phyloP scores from a whole-genome alignment of 2,329 filamentous ascomycete species.

The Sarocladium brachiariae region DNA sequence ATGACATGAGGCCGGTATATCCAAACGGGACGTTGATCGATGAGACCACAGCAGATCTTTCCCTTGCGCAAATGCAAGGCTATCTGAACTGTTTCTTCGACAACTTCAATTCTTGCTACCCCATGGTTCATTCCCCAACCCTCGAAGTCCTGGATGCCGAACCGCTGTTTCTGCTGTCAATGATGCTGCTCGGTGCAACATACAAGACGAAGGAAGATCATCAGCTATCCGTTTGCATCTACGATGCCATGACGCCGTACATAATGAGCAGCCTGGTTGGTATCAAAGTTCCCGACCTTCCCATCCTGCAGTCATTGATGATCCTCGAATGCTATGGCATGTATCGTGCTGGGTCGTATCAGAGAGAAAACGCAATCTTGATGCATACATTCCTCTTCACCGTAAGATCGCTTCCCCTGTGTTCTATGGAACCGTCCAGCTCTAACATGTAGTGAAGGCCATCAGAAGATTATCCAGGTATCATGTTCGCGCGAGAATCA shows the following conservation, averaged over 20 bases:
- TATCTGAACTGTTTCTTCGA: conserved; percentile 55
- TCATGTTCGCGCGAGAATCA: background rate
- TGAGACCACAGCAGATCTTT: conserved; percentile 29
- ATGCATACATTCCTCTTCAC: conserved; percentile 35
- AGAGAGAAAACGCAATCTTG: conserved; percentile 56
- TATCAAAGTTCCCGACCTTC: conserved; percentile 49
- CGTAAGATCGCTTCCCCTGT: conserved; percentile 16
- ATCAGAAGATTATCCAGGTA: background rate
- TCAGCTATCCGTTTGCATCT: conserved; percentile 53
- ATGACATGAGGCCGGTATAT: conserved; percentile 42
- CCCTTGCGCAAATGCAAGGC: conserved; percentile 41
- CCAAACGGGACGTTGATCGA: conserved; percentile 38
- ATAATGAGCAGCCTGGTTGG: conserved; percentile 52
- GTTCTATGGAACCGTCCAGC: background rate
- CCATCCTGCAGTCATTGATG: conserved; percentile 54
- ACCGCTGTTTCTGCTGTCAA: conserved; percentile 44
- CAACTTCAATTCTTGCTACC: conserved; percentile 54
- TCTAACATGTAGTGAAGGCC: background rate
- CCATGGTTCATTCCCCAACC: conserved; percentile 50
- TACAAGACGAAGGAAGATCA: conserved; percentile 53
- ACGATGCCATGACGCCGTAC: conserved; percentile 51
- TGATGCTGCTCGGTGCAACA: conserved; percentile 54
- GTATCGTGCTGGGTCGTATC: conserved; percentile 53
- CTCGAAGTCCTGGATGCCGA: conserved; percentile 45
- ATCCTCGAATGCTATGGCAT: conserved; percentile 60